A percentile compares a stretch with the other conserved stretches of the same genome.
phyloP scores from a whole-genome alignment of 805 yeast species.

The Tetrapisispora fleetii region DNA sequence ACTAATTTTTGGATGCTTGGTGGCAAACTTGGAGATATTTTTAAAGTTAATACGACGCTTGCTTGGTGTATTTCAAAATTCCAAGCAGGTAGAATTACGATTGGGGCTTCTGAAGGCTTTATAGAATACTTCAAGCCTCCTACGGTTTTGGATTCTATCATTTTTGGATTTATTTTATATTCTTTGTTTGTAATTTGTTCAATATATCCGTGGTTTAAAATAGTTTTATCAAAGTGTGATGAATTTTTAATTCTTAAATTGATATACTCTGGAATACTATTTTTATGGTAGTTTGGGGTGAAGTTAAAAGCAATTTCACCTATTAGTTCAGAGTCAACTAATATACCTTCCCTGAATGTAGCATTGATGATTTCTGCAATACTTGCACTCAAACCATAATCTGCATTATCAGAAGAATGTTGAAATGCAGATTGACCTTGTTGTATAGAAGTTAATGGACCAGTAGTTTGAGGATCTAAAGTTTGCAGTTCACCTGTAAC shows the following conservation, averaged over 20 bases:
- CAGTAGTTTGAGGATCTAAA: slow-evolving; percentile 3
- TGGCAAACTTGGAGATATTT: slow-evolving; percentile 28
- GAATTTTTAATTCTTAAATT: slow-evolving; percentile 35
- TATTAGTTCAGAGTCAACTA: slow-evolving; percentile 49
- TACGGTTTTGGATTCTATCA: slow-evolving; percentile 52
- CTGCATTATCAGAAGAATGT: slow-evolving; percentile 37
- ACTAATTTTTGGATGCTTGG: slow-evolving; percentile 27
- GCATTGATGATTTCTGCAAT: slow-evolving; percentile 82
- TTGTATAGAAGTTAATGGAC: slow-evolving; percentile 18
- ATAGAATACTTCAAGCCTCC: slow-evolving; percentile 75
- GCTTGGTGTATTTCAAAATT: slow-evolving; percentile 78
- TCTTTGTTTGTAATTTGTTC: slow-evolving; percentile 36
- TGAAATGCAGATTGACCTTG: slow-evolving; percentile 31
- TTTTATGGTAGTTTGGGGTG: slow-evolving; percentile 27
- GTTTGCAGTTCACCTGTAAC: slow-evolving; percentile 25
- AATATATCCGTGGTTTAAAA: slow-evolving; percentile 45
- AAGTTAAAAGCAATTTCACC: slow-evolving; percentile 86
- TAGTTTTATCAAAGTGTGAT: slow-evolving; percentile 35
- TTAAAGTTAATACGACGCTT: slow-evolving; percentile 65
- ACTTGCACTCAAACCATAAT: slow-evolving; percentile 69
- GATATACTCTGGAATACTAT: slow-evolving; percentile 34
- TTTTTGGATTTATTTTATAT: slow-evolving; percentile 39
- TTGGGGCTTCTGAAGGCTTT: slow-evolving; percentile 48
- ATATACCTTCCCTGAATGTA: slow-evolving; percentile 55
- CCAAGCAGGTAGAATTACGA: slow-evolving; percentile 77